Evolutionary conservation across 2,329 filamentous ascomycete genomes (phyloP).

Genomic region (Trichophaea hybrida): DNA sequence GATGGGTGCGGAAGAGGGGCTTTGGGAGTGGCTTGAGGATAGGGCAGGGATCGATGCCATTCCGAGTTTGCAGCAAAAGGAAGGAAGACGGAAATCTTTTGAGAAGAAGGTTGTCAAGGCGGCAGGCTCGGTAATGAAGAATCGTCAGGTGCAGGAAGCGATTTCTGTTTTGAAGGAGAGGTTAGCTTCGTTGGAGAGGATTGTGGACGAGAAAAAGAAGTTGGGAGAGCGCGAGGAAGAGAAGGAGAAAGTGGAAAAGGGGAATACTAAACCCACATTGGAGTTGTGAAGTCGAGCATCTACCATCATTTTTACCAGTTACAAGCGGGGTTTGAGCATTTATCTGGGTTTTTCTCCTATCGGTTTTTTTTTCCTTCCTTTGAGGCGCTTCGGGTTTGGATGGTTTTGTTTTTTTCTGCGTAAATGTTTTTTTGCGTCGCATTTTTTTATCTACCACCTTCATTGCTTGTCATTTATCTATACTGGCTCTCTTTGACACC

Average conservation of each 20-base stretch:
- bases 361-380: background rate
- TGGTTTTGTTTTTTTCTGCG: no score
- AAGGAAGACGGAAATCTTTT: conserved; percentile 41
- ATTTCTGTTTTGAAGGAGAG: conserved; percentile 79
- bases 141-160: conserved; percentile 61
- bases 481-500: no score
- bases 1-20: conserved; percentile 68
- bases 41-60: conserved; percentile 57
- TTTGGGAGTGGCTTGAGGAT: conserved; percentile 91
- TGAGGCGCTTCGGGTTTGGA: background rate
- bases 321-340: no score
- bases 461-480: no score
- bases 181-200: conserved; percentile 58
- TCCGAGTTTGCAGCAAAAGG: conserved; percentile 36
- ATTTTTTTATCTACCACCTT: no score
- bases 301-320: no score
- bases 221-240: conserved; percentile 11
- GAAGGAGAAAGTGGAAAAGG: background rate
- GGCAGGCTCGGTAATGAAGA: conserved; percentile 44
- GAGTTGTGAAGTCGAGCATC: no score
- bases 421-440: no score
- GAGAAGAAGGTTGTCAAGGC: conserved; percentile 42
- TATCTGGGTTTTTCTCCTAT: background rate
- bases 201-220: conserved; percentile 48
- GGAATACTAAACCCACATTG: background rate